These are phyloP conservation scores for Phaffia australis DNA, from an alignment of 768 basidiomycete species.

Conservation along the genomic window DNA sequence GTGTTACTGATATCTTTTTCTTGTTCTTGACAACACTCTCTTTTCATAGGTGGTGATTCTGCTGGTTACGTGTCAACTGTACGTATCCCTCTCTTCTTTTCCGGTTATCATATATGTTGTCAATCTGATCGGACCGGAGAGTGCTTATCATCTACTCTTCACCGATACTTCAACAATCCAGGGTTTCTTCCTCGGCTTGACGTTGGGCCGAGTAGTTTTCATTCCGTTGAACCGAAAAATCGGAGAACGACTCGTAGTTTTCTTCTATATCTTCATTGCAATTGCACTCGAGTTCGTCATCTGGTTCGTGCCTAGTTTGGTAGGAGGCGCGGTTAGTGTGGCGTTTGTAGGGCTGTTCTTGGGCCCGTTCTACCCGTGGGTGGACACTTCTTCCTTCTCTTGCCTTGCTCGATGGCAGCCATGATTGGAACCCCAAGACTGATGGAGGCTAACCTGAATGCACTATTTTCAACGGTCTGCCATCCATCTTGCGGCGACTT, in stretches of 20 bases:
- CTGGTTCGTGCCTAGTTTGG: constrained; percentile 57
- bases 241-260: constrained; percentile 38
- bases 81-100: not conserved
- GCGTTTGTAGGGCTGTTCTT: constrained; percentile 56
- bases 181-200: constrained; percentile 42
- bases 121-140: too few relatives aligned
- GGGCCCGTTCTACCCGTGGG: constrained; percentile 59
- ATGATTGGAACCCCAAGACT: too few relatives aligned
- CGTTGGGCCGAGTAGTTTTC: constrained; percentile 47
- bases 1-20: not conserved
- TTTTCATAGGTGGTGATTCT: constrained; percentile 41
- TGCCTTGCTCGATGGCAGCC: too few relatives aligned
- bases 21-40: not conserved
- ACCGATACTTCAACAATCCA: constrained; percentile 5
- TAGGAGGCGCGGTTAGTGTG: constrained; percentile 55
- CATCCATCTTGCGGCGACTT: too few relatives aligned
- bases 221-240: constrained; percentile 46
- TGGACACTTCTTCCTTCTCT: too few relatives aligned
- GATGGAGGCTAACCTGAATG: too few relatives aligned
- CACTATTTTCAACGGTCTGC: too few relatives aligned
- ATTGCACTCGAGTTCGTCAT: constrained; percentile 52
- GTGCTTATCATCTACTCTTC: too few relatives aligned
- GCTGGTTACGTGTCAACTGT: constrained; percentile 48
- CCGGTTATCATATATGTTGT: not conserved
- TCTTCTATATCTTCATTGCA: constrained; percentile 36